Evolutionary conservation across 192 early-diverging fungal species (phyloP).

Genomic region (Podila epigama): DNA sequence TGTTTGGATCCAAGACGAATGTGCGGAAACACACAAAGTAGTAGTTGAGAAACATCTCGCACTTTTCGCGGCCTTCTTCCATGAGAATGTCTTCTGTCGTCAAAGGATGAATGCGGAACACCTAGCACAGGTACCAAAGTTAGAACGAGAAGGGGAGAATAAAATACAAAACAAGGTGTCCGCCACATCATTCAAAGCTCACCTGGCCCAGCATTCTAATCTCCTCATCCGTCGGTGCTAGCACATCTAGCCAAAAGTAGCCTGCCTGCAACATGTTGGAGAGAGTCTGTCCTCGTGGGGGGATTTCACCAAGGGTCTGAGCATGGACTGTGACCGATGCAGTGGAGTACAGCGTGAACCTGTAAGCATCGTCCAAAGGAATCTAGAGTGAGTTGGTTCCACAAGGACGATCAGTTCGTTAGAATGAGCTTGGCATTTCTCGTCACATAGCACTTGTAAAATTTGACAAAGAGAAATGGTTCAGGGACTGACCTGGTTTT

Average conservation of each 20-base stretch:
- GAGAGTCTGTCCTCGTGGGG: constrained; percentile 46
- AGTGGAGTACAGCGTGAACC: constrained; percentile 75
- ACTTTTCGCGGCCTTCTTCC: constrained; percentile 87
- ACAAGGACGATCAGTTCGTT: not conserved
- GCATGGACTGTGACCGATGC: constrained; percentile 66
- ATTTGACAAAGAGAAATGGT: not conserved
- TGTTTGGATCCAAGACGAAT: constrained; percentile 51
- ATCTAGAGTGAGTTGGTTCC: constrained; percentile 9
- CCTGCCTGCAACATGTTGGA: constrained; percentile 46
- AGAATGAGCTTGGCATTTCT: too few relatives aligned
- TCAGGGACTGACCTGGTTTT: constrained; percentile 20
- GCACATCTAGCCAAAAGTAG: constrained; percentile 75
- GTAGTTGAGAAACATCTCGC: constrained; percentile 89
- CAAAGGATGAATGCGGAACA: constrained; percentile 89
- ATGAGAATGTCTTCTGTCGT: constrained; percentile 89
- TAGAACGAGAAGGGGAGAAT: not conserved
- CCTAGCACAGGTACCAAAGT: constrained; percentile 23
- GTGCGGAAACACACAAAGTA: constrained; percentile 85
- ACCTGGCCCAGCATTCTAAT: constrained; percentile 65
- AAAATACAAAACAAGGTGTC: not conserved
- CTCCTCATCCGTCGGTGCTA: constrained; percentile 67
- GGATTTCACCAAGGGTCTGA: constrained; percentile 60
- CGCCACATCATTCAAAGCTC: not conserved
- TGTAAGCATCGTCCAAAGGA: constrained; percentile 47
- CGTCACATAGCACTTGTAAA: not conserved